Conservation (phyloP, 1,284 basidiomycete species). For the Neotropicomus parvogracilis region DNA sequence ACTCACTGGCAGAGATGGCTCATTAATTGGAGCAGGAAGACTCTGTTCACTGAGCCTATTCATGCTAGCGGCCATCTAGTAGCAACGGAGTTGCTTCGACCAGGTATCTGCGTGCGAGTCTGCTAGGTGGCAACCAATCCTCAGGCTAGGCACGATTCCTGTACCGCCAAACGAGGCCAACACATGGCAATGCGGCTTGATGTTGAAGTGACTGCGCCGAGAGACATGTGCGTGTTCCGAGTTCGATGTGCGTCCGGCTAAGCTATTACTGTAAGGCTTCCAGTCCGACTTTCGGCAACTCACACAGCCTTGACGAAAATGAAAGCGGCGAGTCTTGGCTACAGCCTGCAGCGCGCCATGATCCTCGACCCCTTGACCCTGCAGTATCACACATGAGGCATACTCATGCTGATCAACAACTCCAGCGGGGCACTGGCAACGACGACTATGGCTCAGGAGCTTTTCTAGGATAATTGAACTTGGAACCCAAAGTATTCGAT, state of each 20-base stretch:
- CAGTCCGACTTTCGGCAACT: too few relatives aligned
- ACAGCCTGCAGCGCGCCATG: not conserved
- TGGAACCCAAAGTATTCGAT: not conserved
- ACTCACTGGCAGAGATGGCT: conserved; percentile 13
- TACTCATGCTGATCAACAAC: conserved; percentile 18
- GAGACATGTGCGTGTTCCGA: not conserved
- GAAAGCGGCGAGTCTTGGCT: not conserved
- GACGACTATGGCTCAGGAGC: not conserved
- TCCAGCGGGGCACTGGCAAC: not conserved
- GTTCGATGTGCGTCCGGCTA: not conserved
- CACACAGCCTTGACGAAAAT: not conserved
- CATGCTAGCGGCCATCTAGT: conserved; percentile 6
- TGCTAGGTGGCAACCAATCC: not conserved
- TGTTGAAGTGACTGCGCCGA: not conserved
- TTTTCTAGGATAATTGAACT: conserved; percentile 2
- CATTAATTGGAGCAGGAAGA: not conserved
- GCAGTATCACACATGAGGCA: conserved; percentile 17
- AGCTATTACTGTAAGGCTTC: too few relatives aligned
- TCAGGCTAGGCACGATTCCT: not conserved
- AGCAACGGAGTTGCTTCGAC: not conserved
- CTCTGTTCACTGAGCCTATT: not conserved
- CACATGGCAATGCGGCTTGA: conserved; percentile 2
- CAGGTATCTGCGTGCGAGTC: not conserved
- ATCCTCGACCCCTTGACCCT: conserved; percentile 5
- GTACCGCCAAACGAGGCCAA: conserved; percentile 12